Evolutionary conservation across 345 rosid genomes (phyloP), one percentile per base, ranked within the genome.

Genomic region (Eucalyptus tenuipes): DNA sequence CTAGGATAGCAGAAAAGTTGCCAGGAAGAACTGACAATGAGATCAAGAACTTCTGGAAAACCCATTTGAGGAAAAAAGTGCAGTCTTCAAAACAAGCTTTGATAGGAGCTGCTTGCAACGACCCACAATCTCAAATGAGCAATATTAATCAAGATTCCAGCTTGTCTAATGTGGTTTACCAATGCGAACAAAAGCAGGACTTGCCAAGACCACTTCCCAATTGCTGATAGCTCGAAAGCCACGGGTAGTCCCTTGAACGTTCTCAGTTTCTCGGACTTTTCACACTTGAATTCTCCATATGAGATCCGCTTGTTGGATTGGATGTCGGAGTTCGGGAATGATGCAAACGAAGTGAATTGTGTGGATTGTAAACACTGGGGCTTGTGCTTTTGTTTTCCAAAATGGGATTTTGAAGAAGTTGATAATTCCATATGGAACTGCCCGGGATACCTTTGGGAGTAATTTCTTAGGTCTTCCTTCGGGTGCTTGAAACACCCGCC

Each of bases 1-100:
- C 96, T 7, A 94, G 90, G 89, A 95, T 96, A 89, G 98, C 97
- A 27, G 89, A 93, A 90, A 93, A 91, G 61, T 91, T 95, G 91
- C 98, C 99, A 1, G 84, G 84, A 75, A 75, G 84, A 75, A 75
- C 84, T 3, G 84, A 75, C 84, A 75, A 37, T 11, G 84, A 75
- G 84, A 75, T 75, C 84, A 75, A 75, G 84, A 75, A 75, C 84
- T 75, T 20, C 2, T 75, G 84, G 96, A 95, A 95, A 85, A 93
- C 95, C 90, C 93, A 92, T 91, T 86, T 92, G 89, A 94, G 93
- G 88, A 94, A 92, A 94, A 94, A 92, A 90, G 25, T 50, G 31
- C 91, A 92, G 89, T 80, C 88, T 91, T 91, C 75, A 86, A 92
- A 91, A 87, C 91, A 89, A 91, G 95, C 93, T 92, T 50, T 88